phyloP scores from a whole-genome alignment of 1,284 basidiomycete genomes.

The Ceraceosorus guamensis region DNA sequence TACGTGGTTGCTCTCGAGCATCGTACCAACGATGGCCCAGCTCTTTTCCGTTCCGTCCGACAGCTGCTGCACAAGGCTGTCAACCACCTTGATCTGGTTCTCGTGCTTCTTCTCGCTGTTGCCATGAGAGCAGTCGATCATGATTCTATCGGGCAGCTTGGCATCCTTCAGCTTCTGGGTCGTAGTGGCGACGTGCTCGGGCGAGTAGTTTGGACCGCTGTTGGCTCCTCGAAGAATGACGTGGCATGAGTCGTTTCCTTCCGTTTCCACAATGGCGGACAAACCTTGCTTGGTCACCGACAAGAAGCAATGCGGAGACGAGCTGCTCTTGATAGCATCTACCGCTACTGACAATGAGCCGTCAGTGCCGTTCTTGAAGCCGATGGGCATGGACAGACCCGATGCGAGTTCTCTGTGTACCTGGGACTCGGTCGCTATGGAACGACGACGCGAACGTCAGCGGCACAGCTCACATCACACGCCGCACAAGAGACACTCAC shows the following conservation, averaged over 20 bases:
- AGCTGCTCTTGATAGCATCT: conserved; percentile 45
- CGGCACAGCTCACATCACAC: no score
- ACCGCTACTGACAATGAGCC: conserved; percentile 57
- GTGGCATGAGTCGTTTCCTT: conserved; percentile 47
- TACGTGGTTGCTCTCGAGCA: conserved; percentile 90
- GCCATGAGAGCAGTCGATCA: conserved; percentile 75
- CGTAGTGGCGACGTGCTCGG: conserved; percentile 28
- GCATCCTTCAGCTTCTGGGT: conserved; percentile 28
- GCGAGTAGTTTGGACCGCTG: conserved; percentile 42
- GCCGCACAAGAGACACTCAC: no score
- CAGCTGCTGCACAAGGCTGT: conserved; percentile 52
- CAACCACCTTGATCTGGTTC: conserved; percentile 56
- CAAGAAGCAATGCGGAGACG: conserved; percentile 46
- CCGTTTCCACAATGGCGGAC: conserved; percentile 88
- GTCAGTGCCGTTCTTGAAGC: conserved; percentile 99
- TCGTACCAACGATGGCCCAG: conserved; percentile 80
- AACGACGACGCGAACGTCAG: no score
- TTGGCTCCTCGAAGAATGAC: conserved; percentile 47
- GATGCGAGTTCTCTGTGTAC: conserved; percentile 52
- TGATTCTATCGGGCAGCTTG: conserved; percentile 35
- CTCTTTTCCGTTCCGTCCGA: conserved; percentile 15
- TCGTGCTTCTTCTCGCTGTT: conserved; percentile 59
- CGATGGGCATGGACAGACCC: conserved; percentile 50
- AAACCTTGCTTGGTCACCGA: conserved; percentile 54
- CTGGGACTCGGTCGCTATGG: conserved; percentile 67